phyloP scores from a whole-genome alignment of 192 early-diverging fungal genomes.

The Rhizophagus clarus region DNA sequence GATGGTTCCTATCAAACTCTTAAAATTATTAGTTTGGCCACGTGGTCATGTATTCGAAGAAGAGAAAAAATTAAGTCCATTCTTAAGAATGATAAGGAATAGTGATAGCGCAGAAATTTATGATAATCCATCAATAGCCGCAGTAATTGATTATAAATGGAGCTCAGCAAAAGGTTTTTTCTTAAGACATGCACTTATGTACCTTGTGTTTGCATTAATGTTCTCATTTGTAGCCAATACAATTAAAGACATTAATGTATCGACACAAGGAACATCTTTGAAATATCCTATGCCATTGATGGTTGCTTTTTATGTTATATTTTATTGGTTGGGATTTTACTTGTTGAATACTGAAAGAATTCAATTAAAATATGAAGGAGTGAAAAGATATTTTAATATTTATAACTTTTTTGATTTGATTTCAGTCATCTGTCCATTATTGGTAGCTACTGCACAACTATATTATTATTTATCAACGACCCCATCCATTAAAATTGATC shows the following conservation, averaged over 20 bases:
- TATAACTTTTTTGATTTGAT: constrained; percentile 10
- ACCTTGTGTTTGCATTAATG: not conserved
- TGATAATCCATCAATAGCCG: constrained; percentile 4
- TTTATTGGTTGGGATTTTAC: not conserved
- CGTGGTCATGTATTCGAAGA: not conserved
- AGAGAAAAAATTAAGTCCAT: not conserved
- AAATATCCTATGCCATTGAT: too few species aligned
- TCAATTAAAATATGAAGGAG: not conserved
- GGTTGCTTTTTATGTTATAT: not conserved
- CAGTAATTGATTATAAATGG: constrained; percentile 5
- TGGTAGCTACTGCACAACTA: not conserved
- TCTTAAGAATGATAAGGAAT: not conserved
- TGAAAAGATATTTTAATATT: not conserved
- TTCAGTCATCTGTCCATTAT: not conserved
- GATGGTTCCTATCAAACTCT: not conserved
- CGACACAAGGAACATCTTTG: not conserved
- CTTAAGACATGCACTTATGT: not conserved
- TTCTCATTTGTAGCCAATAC: not conserved
- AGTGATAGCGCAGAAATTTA: not conserved
- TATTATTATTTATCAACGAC: not conserved
- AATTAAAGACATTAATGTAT: not conserved
- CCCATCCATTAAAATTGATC: not conserved
- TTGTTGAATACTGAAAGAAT: not conserved
- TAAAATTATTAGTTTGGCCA: not conserved
- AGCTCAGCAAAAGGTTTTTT: not conserved